Percentiles rank a stretch among this genome's conserved stretches.
phyloP scores from a whole-genome alignment of 1,284 basidiomycete species.

The Cronartium ribicola region DNA sequence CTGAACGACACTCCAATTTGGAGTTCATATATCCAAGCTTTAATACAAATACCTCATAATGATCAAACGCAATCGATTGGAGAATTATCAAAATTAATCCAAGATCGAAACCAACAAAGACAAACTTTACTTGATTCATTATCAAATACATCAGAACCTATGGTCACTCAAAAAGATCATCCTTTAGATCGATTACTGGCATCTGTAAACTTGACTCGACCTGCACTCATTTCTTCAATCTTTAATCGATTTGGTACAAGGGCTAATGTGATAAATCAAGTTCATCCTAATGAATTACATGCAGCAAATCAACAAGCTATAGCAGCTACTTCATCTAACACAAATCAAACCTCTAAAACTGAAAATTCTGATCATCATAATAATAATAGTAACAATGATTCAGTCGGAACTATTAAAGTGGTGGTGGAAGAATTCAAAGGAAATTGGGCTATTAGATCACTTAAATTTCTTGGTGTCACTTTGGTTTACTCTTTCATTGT shows the following conservation, averaged over 20 bases:
- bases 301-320: conserved; percentile 32
- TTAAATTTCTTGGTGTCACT: conserved; percentile 38
- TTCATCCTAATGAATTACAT: conserved; percentile 22
- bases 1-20: conserved; percentile 11
- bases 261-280: conserved; percentile 17
- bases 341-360: conserved; percentile 7
- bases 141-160: not conserved
- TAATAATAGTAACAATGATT: not conserved
- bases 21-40: conserved; percentile 17
- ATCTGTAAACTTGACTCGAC: conserved; percentile 10
- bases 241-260: conserved; percentile 29
- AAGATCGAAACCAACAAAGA: conserved; percentile 1
- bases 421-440: conserved; percentile 70
- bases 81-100: conserved; percentile 16
- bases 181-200: not conserved
- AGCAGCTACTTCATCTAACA: conserved; percentile 13
- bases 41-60: conserved; percentile 5
- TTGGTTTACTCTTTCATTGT: conserved; percentile 55
- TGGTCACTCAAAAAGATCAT: not conserved
- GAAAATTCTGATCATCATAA: not conserved
- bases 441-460: conserved; percentile 41
- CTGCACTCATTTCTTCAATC: conserved; percentile 10
- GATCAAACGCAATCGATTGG: not conserved
- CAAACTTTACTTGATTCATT: conserved; percentile 15
- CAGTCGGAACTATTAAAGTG: conserved; percentile 61